Evolutionary conservation across 768 basidiomycete species (phyloP).

Genomic region (Boletus reticulatus): DNA sequence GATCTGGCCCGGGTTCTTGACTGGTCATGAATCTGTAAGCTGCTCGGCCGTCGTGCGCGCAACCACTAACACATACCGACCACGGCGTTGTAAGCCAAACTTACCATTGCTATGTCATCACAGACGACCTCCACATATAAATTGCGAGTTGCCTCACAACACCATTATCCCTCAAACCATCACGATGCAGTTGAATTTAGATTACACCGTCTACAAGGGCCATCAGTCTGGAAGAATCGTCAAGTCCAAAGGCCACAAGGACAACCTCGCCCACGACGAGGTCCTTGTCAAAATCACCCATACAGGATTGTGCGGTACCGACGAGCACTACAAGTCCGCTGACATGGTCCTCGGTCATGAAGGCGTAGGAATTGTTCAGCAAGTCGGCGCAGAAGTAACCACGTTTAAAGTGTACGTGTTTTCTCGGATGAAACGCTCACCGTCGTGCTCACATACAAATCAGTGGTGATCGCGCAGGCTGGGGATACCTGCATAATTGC

Average conservation of each 20-base stretch:
- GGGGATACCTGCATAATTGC: constrained; percentile 29
- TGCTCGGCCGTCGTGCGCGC: too few relatives aligned
- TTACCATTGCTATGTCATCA: neutral
- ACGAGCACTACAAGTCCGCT: constrained; percentile 30
- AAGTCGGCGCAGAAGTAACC: constrained; percentile 30
- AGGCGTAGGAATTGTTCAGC: constrained; percentile 35
- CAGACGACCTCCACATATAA: neutral
- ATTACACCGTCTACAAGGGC: constrained; percentile 34
- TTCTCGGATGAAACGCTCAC: neutral
- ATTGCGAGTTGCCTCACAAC: neutral
- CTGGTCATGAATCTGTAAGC: too few relatives aligned
- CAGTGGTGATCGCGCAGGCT: constrained; percentile 25
- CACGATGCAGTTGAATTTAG: constrained; percentile 18
- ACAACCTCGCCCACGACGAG: constrained; percentile 23
- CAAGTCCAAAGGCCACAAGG: constrained; percentile 12
- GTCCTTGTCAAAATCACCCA: constrained; percentile 34
- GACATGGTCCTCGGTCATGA: constrained; percentile 42
- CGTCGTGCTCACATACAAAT: too few relatives aligned
- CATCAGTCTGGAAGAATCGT: constrained; percentile 18
- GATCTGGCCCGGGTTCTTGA: too few relatives aligned
- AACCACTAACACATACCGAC: too few relatives aligned
- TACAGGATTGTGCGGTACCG: constrained; percentile 38
- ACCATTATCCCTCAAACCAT: neutral
- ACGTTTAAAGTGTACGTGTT: constrained; percentile 33
- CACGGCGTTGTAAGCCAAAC: too few relatives aligned